Percentiles rank a stretch among this genome's conserved stretches.
Conservation (phyloP, 2,329 filamentous ascomycete species). For the Pseudogymnoascus sp. region DNA sequence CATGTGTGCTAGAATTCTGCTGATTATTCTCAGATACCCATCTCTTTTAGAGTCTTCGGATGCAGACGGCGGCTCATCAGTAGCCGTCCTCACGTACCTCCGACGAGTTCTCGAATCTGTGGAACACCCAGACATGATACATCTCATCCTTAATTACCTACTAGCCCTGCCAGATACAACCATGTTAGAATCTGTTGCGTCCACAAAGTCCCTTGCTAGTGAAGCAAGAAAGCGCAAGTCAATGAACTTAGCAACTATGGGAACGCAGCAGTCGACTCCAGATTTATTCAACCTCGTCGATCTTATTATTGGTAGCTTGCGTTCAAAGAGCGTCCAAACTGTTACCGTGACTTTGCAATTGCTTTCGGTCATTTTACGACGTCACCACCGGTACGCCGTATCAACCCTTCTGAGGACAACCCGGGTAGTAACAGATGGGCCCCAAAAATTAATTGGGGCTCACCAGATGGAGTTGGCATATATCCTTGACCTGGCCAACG, state of each 20-base stretch:
- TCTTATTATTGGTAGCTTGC: slow-evolving; percentile 74
- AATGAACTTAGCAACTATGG: slow-evolving; percentile 73
- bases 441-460: slow-evolving; percentile 60
- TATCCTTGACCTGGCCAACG: slow-evolving; percentile 58
- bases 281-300: slow-evolving; percentile 90
- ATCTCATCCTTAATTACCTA: slow-evolving; percentile 87
- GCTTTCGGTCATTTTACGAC: slow-evolving; percentile 73
- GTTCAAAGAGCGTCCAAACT: slow-evolving; percentile 79
- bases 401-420: slow-evolving; percentile 65
- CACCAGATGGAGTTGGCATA: slow-evolving; percentile 67
- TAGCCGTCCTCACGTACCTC: slow-evolving; percentile 89
- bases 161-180: slow-evolving; percentile 63
- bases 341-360: slow-evolving; percentile 83
- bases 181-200: slow-evolving; percentile 36
- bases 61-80: slow-evolving; percentile 90
- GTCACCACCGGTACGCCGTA: slow-evolving; percentile 81
- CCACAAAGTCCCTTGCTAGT: slow-evolving; percentile 38
- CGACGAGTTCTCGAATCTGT: slow-evolving; percentile 83
- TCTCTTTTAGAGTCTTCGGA: slow-evolving; percentile 95
- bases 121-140: slow-evolving; percentile 87
- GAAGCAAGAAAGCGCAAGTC: slow-evolving; percentile 77
- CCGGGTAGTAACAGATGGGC: slow-evolving; percentile 43
- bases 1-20: neutral
- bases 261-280: slow-evolving; percentile 69
- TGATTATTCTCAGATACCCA: slow-evolving; percentile 58